Evolutionary conservation across 352 stramenopile genomes (phyloP), one percentile per base, ranked within the genome.

Genomic region (Phytophthora colocasiae): DNA sequence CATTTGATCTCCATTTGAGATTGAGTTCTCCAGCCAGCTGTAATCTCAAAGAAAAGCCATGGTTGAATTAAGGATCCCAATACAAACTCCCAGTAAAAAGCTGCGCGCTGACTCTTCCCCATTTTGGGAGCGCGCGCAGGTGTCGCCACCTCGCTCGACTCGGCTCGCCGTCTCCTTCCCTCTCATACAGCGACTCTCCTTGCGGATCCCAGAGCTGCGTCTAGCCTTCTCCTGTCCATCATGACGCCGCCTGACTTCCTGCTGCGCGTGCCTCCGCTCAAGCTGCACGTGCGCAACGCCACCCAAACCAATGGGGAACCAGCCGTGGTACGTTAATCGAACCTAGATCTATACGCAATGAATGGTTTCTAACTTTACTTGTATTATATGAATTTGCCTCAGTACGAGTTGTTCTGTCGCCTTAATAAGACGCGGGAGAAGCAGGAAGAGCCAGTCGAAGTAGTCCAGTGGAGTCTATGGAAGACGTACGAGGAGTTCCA

Each of bases 401-500:
- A 88, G 80, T 88, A 86, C 36, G 80, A 88, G 54, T 50, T 88
- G 10, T 85, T 86, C 47, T 88, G 80, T 31, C 75, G 75, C 24
- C 69, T 82, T 24, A 78, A 77, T 15, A 74, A 76, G 34, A 66
- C 66, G 41, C 60, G 55, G 12, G 66, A 80, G 40, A 86, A 83
- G 51, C 63, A 73, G 31, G 75, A 79, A 22, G 63, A 78, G 11
- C 70, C 73, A 14, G 58, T 63, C 12, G 54, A 73, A 32, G 73
- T 64, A 45, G 69, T 76, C 36, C 83, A 94, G 60, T 94, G 85
- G 85, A 91, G 77, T 58, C 59, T 91, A 3, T 94, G 85, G 85
- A 89, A 90, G 56, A 85, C 80, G 12, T 94, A 91, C 67, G 81
- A 91, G 51, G 78, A 91, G 62, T 94, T 94, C 75, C 83, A 92